Conservation (phyloP, 331 rosid genomes). For the Ulmus americana region DNA sequence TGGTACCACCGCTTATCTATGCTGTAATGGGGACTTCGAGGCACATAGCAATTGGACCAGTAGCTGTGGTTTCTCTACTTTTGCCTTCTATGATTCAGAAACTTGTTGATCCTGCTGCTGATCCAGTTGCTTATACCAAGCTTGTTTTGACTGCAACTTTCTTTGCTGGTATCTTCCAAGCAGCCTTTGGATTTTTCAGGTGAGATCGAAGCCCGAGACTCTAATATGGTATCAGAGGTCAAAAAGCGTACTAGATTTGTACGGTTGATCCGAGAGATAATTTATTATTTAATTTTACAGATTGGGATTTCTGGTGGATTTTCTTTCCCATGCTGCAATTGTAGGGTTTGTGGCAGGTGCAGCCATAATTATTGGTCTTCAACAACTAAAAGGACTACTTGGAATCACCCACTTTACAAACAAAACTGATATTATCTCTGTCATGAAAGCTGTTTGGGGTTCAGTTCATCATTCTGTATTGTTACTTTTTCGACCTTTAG, state of each 20-base stretch:
- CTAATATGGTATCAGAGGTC: background rate
- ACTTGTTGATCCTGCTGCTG: constrained; percentile 25
- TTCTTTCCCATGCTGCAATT: constrained; percentile 16
- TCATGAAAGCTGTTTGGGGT: too few relatives aligned
- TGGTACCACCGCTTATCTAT: constrained; percentile 46
- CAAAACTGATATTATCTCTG: background rate
- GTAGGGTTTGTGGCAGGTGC: constrained; percentile 21
- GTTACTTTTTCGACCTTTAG: too few relatives aligned
- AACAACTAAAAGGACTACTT: constrained; percentile 19
- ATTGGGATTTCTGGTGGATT: constrained; percentile 15
- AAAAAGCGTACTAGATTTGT: too few relatives aligned
- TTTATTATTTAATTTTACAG: background rate
- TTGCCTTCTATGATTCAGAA: constrained; percentile 43
- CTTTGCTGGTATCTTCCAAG: constrained; percentile 16
- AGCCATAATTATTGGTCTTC: constrained; percentile 12
- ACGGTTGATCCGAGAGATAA: too few relatives aligned
- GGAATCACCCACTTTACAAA: constrained; percentile 12
- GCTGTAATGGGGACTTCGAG: constrained; percentile 41
- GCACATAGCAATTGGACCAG: constrained; percentile 43
- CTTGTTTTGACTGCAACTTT: constrained; percentile 16
- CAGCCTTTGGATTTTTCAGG: constrained; percentile 18
- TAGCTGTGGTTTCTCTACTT: constrained; percentile 46
- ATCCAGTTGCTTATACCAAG: constrained; percentile 9
- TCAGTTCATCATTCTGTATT: too few relatives aligned
- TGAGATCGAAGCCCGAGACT: background rate